Evolutionary conservation across 2,329 filamentous ascomycete genomes (phyloP).

Genomic region (Venturiaceae sp.): DNA sequence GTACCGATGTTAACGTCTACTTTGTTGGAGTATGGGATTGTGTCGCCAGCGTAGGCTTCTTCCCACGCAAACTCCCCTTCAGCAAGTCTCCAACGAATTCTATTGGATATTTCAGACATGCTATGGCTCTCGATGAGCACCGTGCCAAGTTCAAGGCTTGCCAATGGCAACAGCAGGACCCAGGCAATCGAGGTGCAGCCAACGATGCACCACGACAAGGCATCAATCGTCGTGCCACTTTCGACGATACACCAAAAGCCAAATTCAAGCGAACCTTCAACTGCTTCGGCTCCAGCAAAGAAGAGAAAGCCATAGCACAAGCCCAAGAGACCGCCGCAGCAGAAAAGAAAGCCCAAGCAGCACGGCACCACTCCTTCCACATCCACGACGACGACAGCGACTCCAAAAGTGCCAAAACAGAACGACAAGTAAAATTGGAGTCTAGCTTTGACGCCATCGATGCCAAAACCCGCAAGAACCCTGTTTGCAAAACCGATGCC

Average conservation of each 20-base stretch:
- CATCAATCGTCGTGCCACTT: neutral
- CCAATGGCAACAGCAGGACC: conserved; percentile 24
- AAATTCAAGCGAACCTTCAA: conserved; percentile 2
- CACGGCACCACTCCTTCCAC: neutral
- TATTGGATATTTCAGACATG: conserved; percentile 30
- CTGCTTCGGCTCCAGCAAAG: neutral
- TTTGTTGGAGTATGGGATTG: conserved; percentile 35
- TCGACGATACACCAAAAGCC: conserved; percentile 10
- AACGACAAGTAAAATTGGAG: conserved; percentile 12
- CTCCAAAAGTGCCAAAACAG: neutral
- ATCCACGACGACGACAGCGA: neutral
- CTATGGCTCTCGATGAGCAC: conserved; percentile 34
- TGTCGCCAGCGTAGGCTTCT: conserved; percentile 32
- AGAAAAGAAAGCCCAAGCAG: neutral
- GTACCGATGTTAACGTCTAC: conserved; percentile 30
- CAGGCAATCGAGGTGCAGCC: conserved; percentile 8
- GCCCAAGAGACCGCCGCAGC: neutral
- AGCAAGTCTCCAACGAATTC: conserved; percentile 27
- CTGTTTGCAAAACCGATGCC: conserved; percentile 16
- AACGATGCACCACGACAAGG: neutral
- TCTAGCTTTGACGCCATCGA: conserved; percentile 13
- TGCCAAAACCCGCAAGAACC: conserved; percentile 11
- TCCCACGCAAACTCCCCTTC: conserved; percentile 27
- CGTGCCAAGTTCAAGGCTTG: conserved; percentile 35
- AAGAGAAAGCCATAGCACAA: neutral